phyloP scores from a whole-genome alignment of 2,329 filamentous ascomycete species.

The Trichoderma lentiforme region DNA sequence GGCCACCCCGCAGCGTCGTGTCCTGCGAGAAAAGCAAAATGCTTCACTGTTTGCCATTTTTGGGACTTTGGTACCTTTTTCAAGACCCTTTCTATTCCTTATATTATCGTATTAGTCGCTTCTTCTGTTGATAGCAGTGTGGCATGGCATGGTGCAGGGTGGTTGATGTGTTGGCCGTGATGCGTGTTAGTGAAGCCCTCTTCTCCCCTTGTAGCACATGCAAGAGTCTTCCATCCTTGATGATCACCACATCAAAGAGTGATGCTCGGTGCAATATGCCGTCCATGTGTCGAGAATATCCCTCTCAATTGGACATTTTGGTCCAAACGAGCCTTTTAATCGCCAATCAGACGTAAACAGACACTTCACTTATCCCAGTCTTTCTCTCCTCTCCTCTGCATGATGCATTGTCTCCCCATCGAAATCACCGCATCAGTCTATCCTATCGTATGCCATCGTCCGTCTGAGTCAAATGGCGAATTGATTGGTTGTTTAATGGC shows the following conservation, averaged over 20 bases:
- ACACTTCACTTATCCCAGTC: neutral
- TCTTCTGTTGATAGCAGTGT: neutral
- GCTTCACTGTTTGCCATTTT: neutral
- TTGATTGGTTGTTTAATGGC: neutral
- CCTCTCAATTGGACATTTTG: neutral
- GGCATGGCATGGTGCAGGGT: neutral
- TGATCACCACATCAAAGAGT: neutral
- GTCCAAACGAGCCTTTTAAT: neutral
- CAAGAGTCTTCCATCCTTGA: neutral
- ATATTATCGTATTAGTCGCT: neutral
- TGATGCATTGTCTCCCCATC: neutral
- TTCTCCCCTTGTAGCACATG: neutral
- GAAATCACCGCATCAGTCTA: neutral
- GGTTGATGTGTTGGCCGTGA: neutral
- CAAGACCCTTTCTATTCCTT: neutral
- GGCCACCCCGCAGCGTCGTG: constrained; percentile 10
- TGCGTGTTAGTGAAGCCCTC: neutral
- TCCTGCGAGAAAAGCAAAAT: neutral
- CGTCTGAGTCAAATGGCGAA: neutral
- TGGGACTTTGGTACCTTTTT: neutral
- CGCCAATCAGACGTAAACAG: neutral
- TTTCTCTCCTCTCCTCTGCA: neutral
- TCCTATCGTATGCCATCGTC: neutral
- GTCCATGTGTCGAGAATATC: neutral
- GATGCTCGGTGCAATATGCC: neutral